Evolutionary conservation across 306 rosid species (phyloP), one percentile per base, ranked within the genome.

Genomic region (Trifolium fragiferum): DNA sequence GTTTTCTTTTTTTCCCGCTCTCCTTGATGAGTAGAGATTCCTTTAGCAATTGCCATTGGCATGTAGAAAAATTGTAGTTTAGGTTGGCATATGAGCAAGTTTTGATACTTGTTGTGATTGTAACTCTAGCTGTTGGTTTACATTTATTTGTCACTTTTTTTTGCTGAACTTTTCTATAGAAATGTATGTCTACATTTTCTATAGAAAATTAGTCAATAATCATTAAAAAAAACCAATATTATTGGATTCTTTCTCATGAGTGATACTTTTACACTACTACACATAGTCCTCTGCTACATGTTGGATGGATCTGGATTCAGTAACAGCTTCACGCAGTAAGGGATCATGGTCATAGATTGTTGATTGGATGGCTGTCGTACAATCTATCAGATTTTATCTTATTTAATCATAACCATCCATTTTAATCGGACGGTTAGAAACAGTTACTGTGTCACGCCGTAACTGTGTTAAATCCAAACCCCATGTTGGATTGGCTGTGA

Each of bases 51-150:
- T 54, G 70, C 68, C 54, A 73, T 64, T 71, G 54, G 57, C 76
- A 74, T 44, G 74, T 49, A 41, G 73, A 61, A 63, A 35, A 83
- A 58, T 55, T 61, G 7, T 19, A 77, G 83, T 33, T 57, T 70
- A 51, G 78, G 63, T 25, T 54, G 23, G 16, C 65, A 30, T 54
- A 72, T 66, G 15, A 60, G 51, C 41, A 73, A 75, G 59, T 66
- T 11, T 18, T 19, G 49, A 51, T 53, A 69, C 62, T 60, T 74
- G 63, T 70, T 43, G 68, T 35, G 73, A 51, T 59, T 85, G 90
- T 86, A 90, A 80, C 76, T 40, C 4, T 74, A 80, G 78, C 50
- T 54, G 54, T 47, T 19, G 70, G 35, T 63, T 11, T 59, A n/a
- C n/a, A 32, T 27, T 53, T 25, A 23, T 66, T 44, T 25, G 46